These are phyloP conservation scores for Trypanosomatidae sp. DNA, from an alignment of 208 protist genomes.

Conservation along the genomic window DNA sequence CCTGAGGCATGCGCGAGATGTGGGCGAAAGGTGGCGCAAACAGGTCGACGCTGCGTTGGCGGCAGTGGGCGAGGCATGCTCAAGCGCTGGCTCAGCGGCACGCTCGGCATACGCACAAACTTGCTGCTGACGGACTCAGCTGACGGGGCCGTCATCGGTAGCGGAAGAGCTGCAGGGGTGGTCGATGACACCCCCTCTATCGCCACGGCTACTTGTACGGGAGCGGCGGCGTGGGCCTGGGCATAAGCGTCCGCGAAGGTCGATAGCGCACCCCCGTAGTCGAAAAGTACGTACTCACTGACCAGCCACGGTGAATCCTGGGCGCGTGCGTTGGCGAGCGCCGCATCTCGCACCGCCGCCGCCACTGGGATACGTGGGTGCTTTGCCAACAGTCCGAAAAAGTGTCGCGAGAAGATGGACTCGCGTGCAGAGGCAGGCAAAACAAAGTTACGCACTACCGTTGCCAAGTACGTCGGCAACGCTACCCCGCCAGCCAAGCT, in stretches of 20 bases:
- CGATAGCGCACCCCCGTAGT: slow-evolving; percentile 59
- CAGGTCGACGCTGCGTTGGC: slow-evolving; percentile 1
- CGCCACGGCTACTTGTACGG: neutral
- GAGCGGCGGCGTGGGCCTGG: slow-evolving; percentile 1
- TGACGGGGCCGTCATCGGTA: neutral
- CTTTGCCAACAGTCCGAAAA: slow-evolving; percentile 31
- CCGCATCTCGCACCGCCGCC: slow-evolving; percentile 35
- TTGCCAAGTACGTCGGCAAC: slow-evolving; percentile 28
- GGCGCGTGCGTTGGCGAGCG: slow-evolving; percentile 15
- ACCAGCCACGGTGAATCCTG: slow-evolving; percentile 61
- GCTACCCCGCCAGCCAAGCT: slow-evolving; percentile 9
- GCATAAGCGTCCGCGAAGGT: slow-evolving; percentile 18
- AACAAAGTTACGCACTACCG: slow-evolving; percentile 26
- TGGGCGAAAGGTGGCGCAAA: neutral
- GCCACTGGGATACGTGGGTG: slow-evolving; percentile 27
- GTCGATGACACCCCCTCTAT: neutral
- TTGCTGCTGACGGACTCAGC: neutral
- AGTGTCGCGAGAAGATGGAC: slow-evolving; percentile 16
- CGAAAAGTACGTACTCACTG: slow-evolving; percentile 46
- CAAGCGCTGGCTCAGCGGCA: slow-evolving; percentile 21
- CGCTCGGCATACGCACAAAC: slow-evolving; percentile 27
- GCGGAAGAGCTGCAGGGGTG: neutral
- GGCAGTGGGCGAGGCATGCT: slow-evolving; percentile 16
- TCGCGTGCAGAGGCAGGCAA: slow-evolving; percentile 19
- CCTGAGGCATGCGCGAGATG: neutral